A percentile compares a stretch with the other conserved stretches of the same genome.
Conservation (phyloP, 2,329 filamentous ascomycete genomes). For the Penicillium sp. region DNA sequence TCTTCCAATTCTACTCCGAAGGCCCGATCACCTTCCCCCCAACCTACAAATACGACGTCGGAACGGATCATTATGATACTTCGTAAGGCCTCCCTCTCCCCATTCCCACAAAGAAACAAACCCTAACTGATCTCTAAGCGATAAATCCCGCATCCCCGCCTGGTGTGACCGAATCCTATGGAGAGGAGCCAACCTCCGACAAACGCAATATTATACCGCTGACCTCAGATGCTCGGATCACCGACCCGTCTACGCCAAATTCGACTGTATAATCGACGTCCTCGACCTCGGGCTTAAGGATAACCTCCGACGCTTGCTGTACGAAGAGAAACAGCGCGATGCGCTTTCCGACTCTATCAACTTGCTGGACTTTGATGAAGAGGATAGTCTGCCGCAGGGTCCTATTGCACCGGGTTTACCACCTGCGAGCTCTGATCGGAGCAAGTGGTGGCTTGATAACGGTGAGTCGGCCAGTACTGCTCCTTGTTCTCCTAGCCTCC, state of each 20-base stretch:
- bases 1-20: slow-evolving; percentile 91
- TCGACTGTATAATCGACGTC: slow-evolving; percentile 79
- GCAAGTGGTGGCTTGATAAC: slow-evolving; percentile 68
- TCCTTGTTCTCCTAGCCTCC: neutral
- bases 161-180: slow-evolving; percentile 95
- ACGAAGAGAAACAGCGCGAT: slow-evolving; percentile 66
- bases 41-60: slow-evolving; percentile 94
- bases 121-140: slow-evolving; percentile 55
- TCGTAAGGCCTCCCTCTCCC: slow-evolving; percentile 60
- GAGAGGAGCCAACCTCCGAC: slow-evolving; percentile 79
- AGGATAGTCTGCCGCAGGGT: slow-evolving; percentile 79
- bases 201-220: slow-evolving; percentile 79
- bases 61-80: slow-evolving; percentile 85
- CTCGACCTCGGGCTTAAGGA: slow-evolving; percentile 76
- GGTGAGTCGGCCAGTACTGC: slow-evolving; percentile 42
- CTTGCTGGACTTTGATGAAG: slow-evolving; percentile 54
- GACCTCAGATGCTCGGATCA: slow-evolving; percentile 91
- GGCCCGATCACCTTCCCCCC: slow-evolving; percentile 84
- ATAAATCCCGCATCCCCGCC: slow-evolving; percentile 91
- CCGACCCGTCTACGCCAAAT: slow-evolving; percentile 88
- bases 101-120: neutral
- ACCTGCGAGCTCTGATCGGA: slow-evolving; percentile 62
- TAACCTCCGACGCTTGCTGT: slow-evolving; percentile 71
- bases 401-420: slow-evolving; percentile 76
- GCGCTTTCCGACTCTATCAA: slow-evolving; percentile 33